Conservation (phyloP, 345 rosid genomes). For the Theobroma cacao region DNA sequence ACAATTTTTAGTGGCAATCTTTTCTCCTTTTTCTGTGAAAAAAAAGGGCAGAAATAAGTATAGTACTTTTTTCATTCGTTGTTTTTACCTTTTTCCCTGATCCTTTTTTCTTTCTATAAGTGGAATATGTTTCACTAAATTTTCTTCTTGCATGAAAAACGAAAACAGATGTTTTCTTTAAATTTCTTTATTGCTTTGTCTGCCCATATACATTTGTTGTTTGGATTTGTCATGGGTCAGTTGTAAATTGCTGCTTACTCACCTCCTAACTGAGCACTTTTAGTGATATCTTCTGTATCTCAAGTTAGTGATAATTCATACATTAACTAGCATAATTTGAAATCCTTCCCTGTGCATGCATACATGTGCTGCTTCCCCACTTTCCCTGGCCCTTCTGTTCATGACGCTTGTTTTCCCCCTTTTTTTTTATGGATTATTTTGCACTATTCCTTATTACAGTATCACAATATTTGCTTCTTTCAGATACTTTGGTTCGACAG, state of each 20-base stretch:
- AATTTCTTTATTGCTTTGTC: not conserved
- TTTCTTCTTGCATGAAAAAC: not conserved
- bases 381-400: not conserved
- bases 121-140: not conserved
- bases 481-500: conserved; percentile 95
- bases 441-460: conserved; percentile 9
- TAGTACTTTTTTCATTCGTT: not conserved
- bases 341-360: not conserved
- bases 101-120: not conserved
- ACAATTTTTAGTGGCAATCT: not conserved
- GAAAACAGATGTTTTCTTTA: not conserved
- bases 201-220: not conserved
- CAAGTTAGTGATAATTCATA: not conserved
- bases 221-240: not conserved
- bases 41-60: not conserved
- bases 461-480: conserved; percentile 20
- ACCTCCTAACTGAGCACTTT: not conserved
- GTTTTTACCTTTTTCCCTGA: not conserved
- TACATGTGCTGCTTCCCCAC: not conserved
- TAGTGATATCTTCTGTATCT: not conserved
- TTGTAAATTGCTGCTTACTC: not conserved
- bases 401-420: not conserved
- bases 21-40: not conserved
- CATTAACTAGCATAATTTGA: not conserved
- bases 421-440: conserved; percentile 10